A percentile compares a stretch with the other conserved stretches of the same genome.
Conservation (phyloP, 108 stramenopile genomes). For the Chaetoceros tenuissimus region DNA sequence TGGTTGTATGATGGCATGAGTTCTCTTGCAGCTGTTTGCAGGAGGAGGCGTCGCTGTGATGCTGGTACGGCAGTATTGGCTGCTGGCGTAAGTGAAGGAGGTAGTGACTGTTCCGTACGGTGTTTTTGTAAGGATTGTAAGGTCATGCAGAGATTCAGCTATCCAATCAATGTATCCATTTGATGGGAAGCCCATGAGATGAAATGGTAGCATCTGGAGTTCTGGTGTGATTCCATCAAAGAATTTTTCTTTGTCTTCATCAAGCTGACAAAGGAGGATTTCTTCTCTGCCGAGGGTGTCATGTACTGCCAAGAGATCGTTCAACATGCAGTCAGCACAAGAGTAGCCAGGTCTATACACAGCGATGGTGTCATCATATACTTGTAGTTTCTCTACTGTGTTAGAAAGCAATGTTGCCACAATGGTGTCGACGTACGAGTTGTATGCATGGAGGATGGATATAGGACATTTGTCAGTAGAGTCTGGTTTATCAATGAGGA, state of each 20-base stretch:
- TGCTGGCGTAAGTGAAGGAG: too few species aligned
- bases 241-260: constrained; percentile 4
- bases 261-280: background rate
- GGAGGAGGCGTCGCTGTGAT: too few species aligned
- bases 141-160: background rate
- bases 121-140: background rate
- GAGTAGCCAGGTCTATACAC: background rate
- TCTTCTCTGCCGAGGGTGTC: background rate
- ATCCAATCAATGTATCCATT: background rate
- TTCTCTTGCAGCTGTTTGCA: too few species aligned
- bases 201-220: background rate
- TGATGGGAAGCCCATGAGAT: background rate
- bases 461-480: background rate
- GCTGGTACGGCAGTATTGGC: too few species aligned
- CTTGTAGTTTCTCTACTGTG: background rate
- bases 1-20: too few species aligned
- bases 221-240: constrained; percentile 1
- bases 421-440: background rate
- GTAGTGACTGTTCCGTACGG: background rate
- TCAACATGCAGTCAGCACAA: background rate
- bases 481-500: background rate
- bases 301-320: background rate
- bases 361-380: background rate
- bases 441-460: background rate
- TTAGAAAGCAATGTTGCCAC: background rate